Percentiles rank a stretch among this genome's conserved stretches.
phyloP scores from a whole-genome alignment of 345 rosid species.

The Arabis hirsuta region DNA sequence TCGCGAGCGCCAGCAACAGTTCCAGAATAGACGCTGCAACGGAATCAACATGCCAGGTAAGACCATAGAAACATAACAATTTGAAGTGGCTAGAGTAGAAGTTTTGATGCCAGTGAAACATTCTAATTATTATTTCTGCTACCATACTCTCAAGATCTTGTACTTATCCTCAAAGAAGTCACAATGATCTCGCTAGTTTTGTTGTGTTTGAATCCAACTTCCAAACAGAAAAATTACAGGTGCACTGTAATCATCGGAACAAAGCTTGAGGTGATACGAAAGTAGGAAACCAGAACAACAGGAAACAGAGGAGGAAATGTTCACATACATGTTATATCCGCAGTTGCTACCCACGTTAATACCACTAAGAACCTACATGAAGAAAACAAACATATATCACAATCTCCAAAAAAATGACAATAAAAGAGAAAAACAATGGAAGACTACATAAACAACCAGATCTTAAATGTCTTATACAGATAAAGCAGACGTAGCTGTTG shows the following conservation, averaged over 20 bases:
- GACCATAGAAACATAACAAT: conserved; percentile 1
- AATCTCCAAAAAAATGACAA: conserved; percentile 9
- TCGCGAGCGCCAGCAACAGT: conserved; percentile 99
- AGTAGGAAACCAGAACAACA: not conserved
- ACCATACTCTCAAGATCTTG: not conserved
- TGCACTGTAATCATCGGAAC: not conserved
- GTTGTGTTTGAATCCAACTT: not conserved
- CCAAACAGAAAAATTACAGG: not conserved
- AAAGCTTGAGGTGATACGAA: not conserved
- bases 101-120: not conserved
- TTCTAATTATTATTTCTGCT: not conserved
- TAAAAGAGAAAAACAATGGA: not conserved
- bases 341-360: conserved; percentile 94
- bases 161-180: not conserved
- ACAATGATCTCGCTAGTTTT: not conserved
- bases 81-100: conserved; percentile 1
- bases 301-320: conserved; percentile 17
- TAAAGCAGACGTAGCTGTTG: not conserved
- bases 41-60: conserved; percentile 30
- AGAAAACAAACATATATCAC: conserved; percentile 33
- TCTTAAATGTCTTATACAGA: not conserved
- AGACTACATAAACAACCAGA: not conserved
- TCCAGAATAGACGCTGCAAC: conserved; percentile 81
- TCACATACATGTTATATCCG: conserved; percentile 80
- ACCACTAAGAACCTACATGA: conserved; percentile 84